Base-by-base conservation (phyloP, 2,329 filamentous ascomycete genomes). In the Trichophyton simii region DNA sequence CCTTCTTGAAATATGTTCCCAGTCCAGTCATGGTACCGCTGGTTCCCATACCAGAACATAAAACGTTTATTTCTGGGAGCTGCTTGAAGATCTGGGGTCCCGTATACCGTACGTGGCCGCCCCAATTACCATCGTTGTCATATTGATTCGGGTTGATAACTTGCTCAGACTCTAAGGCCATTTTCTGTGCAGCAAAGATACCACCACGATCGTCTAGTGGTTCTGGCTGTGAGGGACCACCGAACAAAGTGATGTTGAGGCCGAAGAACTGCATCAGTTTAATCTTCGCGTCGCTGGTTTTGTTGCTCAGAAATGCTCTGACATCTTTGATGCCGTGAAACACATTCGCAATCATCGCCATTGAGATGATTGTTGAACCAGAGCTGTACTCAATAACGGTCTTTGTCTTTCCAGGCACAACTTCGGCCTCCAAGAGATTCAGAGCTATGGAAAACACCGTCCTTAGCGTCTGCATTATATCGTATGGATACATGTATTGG, bases 371-470 rank as follows among this genome's bases (percentile, higher is more conserved):
- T 0, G 83, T 86, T 0, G 82, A 85, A 0, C 83, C 83, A 1
- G 82, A 85, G 68, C 81, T 84, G 61, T 82, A 82, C 66, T 86
- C 83, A 58, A 85, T 77, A 20, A 85, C 77, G 0, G 78, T 79
- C 57, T 80, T 73, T 1, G 79, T 81, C 64, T 76, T 52, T 15
- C 46, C 46, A 0, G 46, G 22, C 1, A 52, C 69, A 11, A 71
- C 75, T 3, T 44, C 59, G 1, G 59, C 13, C 22, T 61, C 50
- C 3, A 41, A 18, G 25, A 57, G 44, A 28, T 52, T 52, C 2
- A 52, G 20, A 25, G 46, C 46, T 52, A 52, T 4, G 3, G 3
- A 9, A 13, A 11, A 2, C 11, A 28, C 11, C 8, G 4, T n/a
- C 13, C 4, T 62, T 31, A 46, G 60, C 18, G 3, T 8, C 34